These are phyloP conservation scores for Xylariales sp. DNA, from an alignment of 2,329 filamentous ascomycete genomes.

Conservation along the genomic window DNA sequence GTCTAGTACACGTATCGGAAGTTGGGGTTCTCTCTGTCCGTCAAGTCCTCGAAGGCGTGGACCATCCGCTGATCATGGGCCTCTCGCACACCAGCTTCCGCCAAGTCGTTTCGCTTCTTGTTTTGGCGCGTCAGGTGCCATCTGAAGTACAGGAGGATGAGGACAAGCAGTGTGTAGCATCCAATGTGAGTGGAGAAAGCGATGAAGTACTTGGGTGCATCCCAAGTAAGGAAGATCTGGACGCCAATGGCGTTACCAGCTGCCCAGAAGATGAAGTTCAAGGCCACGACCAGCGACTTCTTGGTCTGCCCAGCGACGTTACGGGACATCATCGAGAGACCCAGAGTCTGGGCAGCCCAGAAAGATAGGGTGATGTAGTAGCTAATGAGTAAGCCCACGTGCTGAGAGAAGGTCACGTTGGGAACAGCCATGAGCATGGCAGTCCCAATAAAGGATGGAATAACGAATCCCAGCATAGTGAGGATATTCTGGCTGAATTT, in stretches of 20 bases:
- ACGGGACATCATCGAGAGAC: constrained; percentile 62
- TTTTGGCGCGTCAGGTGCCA: constrained; percentile 57
- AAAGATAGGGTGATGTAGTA: constrained; percentile 77
- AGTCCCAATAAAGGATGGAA: constrained; percentile 68
- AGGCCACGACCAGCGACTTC: constrained; percentile 62
- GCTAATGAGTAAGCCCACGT: constrained; percentile 63
- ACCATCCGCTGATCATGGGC: constrained; percentile 22
- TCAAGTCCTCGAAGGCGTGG: constrained; percentile 31
- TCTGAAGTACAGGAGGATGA: constrained; percentile 53
- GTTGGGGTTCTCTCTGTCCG: constrained; percentile 30
- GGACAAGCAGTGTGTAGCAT: constrained; percentile 58
- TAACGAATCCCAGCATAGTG: constrained; percentile 60
- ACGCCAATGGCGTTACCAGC: constrained; percentile 35
- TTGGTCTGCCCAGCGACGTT: constrained; percentile 73
- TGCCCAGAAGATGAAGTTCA: constrained; percentile 66
- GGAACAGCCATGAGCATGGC: constrained; percentile 66
- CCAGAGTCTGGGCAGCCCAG: constrained; percentile 67
- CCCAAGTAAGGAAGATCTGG: constrained; percentile 57
- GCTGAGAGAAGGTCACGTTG: constrained; percentile 51
- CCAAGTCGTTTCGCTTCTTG: constrained; percentile 28
- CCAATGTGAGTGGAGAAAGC: constrained; percentile 66
- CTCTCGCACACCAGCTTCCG: constrained; percentile 22
- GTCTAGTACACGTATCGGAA: constrained; percentile 31
- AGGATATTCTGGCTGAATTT: constrained; percentile 65
- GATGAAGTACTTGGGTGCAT: constrained; percentile 62